A percentile compares a stretch with the other conserved stretches of the same genome.
Evolutionary conservation across 176 grass and related monocot genomes (phyloP).

Genomic region (Ensete ventricosum): DNA sequence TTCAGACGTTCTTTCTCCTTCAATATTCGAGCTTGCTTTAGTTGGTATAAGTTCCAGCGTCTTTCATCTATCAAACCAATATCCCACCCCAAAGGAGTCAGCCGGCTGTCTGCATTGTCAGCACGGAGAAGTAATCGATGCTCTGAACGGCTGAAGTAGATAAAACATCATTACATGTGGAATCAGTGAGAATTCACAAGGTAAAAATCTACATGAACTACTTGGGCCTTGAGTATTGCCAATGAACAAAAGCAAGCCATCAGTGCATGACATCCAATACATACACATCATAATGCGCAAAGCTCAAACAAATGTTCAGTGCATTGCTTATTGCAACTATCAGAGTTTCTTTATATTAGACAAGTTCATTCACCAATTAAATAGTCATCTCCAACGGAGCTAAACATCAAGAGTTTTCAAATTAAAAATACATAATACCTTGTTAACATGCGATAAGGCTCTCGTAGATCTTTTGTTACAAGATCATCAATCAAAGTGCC

Average conservation of each 20-base stretch:
- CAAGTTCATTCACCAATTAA: not conserved
- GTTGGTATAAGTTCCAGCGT: conserved; percentile 72
- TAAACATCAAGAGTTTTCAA: not conserved
- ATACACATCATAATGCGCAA: not conserved
- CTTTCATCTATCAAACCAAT: conserved; percentile 94
- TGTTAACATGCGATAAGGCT: conserved; percentile 94
- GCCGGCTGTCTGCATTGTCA: conserved; percentile 92
- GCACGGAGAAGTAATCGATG: conserved; percentile 75
- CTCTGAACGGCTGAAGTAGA: conserved; percentile 63
- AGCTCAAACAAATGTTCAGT: not conserved
- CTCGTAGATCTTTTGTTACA: conserved; percentile 96
- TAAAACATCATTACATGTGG: not conserved
- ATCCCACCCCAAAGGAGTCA: conserved; percentile 77
- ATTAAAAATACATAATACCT: conserved; percentile 33
- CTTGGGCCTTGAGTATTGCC: not conserved
- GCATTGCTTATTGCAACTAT: not conserved
- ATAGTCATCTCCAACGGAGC: not conserved
- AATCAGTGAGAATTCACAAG: not conserved
- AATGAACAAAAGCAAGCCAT: not conserved
- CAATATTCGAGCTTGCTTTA: conserved; percentile 68
- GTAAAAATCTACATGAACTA: not conserved
- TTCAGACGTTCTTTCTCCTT: conserved; percentile 78
- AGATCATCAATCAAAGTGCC: conserved; percentile 98
- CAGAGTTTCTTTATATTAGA: not conserved
- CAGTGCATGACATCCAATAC: not conserved